phyloP scores from a whole-genome alignment of 1,284 basidiomycete genomes.

The Leccinum pallidistipes region DNA sequence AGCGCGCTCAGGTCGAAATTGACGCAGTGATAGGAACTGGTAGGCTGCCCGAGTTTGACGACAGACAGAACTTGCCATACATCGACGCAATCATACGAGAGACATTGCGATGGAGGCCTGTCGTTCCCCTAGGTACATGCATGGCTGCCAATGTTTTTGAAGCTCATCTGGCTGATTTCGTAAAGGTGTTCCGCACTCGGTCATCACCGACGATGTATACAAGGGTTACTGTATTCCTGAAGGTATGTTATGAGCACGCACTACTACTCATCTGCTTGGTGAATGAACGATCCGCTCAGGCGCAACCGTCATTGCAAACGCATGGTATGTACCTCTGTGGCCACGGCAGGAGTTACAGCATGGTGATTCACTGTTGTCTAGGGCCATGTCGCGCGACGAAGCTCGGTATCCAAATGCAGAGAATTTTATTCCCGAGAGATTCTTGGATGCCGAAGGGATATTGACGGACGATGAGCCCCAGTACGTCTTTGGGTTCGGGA shows the following conservation, averaged over 20 bases:
- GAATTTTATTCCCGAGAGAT: slow-evolving; percentile 24
- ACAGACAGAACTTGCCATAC: neutral
- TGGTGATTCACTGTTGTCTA: neutral
- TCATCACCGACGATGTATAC: slow-evolving; percentile 16
- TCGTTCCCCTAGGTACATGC: neutral
- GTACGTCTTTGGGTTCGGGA: slow-evolving; percentile 23
- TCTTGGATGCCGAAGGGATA: slow-evolving; percentile 15
- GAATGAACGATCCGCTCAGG: neutral
- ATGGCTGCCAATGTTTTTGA: neutral
- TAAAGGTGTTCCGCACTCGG: slow-evolving; percentile 15
- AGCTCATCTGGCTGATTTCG: neutral
- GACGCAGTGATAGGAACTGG: neutral
- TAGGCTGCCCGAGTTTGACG: neutral
- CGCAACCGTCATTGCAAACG: slow-evolving; percentile 14
- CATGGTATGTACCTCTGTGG: slow-evolving; percentile 11
- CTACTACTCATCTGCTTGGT: neutral
- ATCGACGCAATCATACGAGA: neutral
- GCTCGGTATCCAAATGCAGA: slow-evolving; percentile 14
- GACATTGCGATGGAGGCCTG: neutral
- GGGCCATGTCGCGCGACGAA: slow-evolving; percentile 23
- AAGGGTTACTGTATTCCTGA: slow-evolving; percentile 24
- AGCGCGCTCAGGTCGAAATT: neutral
- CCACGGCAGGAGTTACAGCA: no score
- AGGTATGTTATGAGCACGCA: slow-evolving; percentile 6
- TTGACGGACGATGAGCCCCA: slow-evolving; percentile 16